A percentile compares a stretch with the other conserved stretches of the same genome.
phyloP scores from a whole-genome alignment of 805 yeast species.

The Jamesozyma gamospora region DNA sequence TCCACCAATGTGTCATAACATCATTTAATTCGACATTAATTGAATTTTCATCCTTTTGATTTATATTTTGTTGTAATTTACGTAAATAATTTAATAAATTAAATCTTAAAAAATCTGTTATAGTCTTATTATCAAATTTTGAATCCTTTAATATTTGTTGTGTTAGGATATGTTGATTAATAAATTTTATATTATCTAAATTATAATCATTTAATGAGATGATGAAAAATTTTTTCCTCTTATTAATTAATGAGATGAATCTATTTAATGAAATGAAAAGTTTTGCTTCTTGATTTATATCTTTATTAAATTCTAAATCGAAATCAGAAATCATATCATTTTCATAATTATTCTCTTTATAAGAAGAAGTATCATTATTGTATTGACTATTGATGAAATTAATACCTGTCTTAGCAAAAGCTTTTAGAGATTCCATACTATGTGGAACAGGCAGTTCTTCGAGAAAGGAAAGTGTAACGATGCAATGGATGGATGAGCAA shows the following conservation, averaged over 20 bases:
- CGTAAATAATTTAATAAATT: constrained; percentile 1
- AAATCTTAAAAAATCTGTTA: constrained; percentile 3
- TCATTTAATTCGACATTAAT: constrained; percentile 7
- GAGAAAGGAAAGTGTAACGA: too few species aligned
- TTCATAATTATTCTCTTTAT: background rate
- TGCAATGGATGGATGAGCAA: too few species aligned
- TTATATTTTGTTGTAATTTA: background rate
- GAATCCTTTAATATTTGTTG: background rate
- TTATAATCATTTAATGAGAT: background rate
- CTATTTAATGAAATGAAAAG: constrained; percentile 18
- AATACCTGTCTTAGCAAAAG: constrained; percentile 5
- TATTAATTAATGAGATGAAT: constrained; percentile 13
- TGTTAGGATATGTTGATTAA: background rate
- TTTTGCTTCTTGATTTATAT: constrained; percentile 11
- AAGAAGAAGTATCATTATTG: too few species aligned
- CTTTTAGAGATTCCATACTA: constrained; percentile 8
- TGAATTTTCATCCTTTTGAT: background rate
- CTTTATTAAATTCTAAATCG: background rate
- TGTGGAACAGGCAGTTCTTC: too few species aligned
- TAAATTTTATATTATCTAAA: background rate
- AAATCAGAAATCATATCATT: background rate
- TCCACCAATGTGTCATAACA: constrained; percentile 28
- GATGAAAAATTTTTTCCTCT: constrained; percentile 1
- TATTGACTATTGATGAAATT: constrained; percentile 2
- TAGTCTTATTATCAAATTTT: background rate